These are phyloP conservation scores for Populus nigra DNA, from an alignment of 345 rosid genomes.

Conservation along the genomic window DNA sequence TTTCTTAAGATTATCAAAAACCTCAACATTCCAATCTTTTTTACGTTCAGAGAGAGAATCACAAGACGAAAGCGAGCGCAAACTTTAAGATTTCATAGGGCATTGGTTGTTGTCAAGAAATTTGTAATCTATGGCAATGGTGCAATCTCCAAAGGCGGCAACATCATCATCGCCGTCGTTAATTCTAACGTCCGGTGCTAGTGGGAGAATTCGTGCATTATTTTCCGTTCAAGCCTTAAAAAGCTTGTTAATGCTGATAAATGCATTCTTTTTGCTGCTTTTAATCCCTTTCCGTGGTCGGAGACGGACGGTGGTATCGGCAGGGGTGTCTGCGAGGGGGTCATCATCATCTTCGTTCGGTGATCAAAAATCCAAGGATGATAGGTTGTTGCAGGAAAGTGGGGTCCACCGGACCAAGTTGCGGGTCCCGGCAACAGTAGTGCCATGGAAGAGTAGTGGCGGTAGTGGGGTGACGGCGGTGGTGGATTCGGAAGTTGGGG, in stretches of 20 bases:
- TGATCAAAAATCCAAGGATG: slow-evolving; percentile 42
- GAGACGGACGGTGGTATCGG: slow-evolving; percentile 14
- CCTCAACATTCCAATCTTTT: not conserved
- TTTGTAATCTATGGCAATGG: slow-evolving; percentile 35
- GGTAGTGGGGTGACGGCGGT: slow-evolving; percentile 24
- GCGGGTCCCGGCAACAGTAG: slow-evolving; percentile 46
- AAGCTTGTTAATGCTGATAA: slow-evolving; percentile 37
- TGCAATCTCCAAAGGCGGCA: slow-evolving; percentile 12
- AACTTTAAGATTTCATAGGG: not conserved
- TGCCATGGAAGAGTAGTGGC: slow-evolving; percentile 49
- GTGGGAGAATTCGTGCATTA: slow-evolving; percentile 67
- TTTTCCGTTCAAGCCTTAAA: slow-evolving; percentile 52
- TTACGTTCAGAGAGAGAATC: not conserved
- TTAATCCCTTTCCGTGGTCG: slow-evolving; percentile 56
- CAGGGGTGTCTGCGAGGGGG: not conserved
- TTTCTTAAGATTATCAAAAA: not conserved
- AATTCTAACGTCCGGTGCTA: slow-evolving; percentile 82
- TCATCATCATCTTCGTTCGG: slow-evolving; percentile 3
- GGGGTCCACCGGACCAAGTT: slow-evolving; percentile 26
- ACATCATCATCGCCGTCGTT: slow-evolving; percentile 35
- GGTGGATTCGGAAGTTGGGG: slow-evolving; percentile 62
- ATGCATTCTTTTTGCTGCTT: slow-evolving; percentile 49
- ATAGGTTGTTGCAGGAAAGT: slow-evolving; percentile 24
- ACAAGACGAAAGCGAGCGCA: not conserved
- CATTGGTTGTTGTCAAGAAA: not conserved